These are phyloP conservation scores for Plasmodium gonderi DNA, from an alignment of 169 alveolate genomes.

Conservation along the genomic window DNA sequence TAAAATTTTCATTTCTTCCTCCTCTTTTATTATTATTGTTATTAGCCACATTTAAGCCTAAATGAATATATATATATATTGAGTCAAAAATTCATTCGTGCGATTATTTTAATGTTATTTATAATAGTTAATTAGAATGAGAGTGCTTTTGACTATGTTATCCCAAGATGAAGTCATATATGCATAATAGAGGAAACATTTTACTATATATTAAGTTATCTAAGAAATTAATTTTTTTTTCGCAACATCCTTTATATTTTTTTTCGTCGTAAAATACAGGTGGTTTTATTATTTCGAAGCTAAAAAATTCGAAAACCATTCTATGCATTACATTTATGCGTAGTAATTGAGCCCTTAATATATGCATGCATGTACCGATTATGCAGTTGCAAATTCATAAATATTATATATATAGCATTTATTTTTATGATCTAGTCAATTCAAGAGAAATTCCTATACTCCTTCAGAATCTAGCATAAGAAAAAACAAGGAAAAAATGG, in stretches of 20 bases:
- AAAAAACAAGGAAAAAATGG: not conserved
- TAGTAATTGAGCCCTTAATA: not conserved
- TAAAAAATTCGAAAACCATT: not conserved
- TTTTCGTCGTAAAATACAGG: not conserved
- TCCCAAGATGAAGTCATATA: not conserved
- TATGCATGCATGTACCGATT: not conserved
- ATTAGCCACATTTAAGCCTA: too few species aligned
- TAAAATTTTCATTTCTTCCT: not conserved
- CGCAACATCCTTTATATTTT: not conserved
- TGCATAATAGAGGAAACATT: not conserved
- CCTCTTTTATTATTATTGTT: not conserved
- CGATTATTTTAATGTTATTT: too few species aligned
- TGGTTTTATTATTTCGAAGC: not conserved
- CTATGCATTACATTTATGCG: not conserved
- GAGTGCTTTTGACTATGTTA: too few species aligned
- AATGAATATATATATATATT: too few species aligned
- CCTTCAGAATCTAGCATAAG: not conserved
- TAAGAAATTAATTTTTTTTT: not conserved
- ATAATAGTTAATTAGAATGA: too few species aligned
- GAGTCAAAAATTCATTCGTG: too few species aligned
- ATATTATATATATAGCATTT: not conserved
- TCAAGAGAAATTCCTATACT: not conserved
- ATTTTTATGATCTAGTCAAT: not conserved
- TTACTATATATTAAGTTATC: not conserved
- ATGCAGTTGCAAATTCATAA: not conserved